Percentiles rank a stretch among this genome's conserved stretches.
These are phyloP conservation scores for Saccharomycopsis sp. DNA, from an alignment of 805 yeast genomes.

Conservation along the genomic window DNA sequence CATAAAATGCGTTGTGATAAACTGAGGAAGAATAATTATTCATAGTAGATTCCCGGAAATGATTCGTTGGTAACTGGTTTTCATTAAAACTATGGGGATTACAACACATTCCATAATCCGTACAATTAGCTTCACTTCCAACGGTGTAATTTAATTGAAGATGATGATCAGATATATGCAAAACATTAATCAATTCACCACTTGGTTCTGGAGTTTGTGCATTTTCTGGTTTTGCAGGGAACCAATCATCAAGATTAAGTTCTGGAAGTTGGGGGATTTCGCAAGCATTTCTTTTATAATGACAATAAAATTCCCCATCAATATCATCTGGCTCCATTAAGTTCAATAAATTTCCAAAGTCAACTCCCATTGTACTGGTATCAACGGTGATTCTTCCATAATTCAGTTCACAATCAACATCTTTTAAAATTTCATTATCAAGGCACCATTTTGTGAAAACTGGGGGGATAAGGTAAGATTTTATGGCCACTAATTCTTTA, in stretches of 20 bases:
- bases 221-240: constrained; percentile 35
- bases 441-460: constrained; percentile 36
- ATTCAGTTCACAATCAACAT: constrained; percentile 24
- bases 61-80: constrained; percentile 20
- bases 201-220: constrained; percentile 32
- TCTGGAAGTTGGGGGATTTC: constrained; percentile 42
- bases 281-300: constrained; percentile 40
- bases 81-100: constrained; percentile 36
- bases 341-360: constrained; percentile 40
- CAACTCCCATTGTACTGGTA: constrained; percentile 30
- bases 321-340: constrained; percentile 40
- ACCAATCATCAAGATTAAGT: constrained; percentile 32
- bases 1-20: constrained; percentile 25
- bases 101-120: constrained; percentile 46
- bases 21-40: constrained; percentile 18
- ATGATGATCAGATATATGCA: constrained; percentile 62
- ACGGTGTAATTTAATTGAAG: constrained; percentile 42
- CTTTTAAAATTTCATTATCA: constrained; percentile 23
- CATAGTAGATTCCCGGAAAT: too few species aligned
- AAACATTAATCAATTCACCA: constrained; percentile 41
- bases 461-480: constrained; percentile 31
- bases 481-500: constrained; percentile 25
- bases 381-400: constrained; percentile 31
- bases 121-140: constrained; percentile 51
- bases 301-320: constrained; percentile 56